A percentile compares a stretch with the other conserved stretches of the same genome.
phyloP scores from a whole-genome alignment of 768 basidiomycete species.

The Candolleomyces efflorescens region DNA sequence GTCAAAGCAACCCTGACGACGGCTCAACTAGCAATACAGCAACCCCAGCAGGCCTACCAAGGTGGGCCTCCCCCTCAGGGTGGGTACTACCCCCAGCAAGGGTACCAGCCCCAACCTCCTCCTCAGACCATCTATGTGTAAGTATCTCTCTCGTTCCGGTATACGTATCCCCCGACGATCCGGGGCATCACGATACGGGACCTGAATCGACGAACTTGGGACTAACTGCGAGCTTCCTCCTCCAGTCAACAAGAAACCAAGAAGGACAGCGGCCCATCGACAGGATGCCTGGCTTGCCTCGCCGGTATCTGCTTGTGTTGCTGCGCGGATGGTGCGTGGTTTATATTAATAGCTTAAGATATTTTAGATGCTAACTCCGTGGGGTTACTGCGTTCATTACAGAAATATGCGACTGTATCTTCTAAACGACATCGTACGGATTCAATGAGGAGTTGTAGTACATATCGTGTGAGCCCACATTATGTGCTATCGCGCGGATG shows the following conservation, averaged over 20 bases:
- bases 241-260: conserved; percentile 46
- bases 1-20: not conserved
- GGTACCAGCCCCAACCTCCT: conserved; percentile 45
- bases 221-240: conserved; percentile 1
- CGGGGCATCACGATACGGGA: no score
- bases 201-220: no score
- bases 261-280: conserved; percentile 28
- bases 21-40: conserved; percentile 30
- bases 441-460: no score
- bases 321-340: conserved; percentile 62
- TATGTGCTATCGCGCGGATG: no score
- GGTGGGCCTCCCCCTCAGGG: conserved; percentile 38
- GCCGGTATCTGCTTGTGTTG: conserved; percentile 64
- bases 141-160: conserved; percentile 21
- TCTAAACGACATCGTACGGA: conserved; percentile 27
- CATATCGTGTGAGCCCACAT: no score
- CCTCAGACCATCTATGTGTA: conserved; percentile 83
- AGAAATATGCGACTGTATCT: conserved; percentile 77
- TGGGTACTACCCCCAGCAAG: conserved; percentile 45
- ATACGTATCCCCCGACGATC: no score
- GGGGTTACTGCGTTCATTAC: not conserved
- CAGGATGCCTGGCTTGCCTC: conserved; percentile 60
- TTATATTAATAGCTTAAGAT: not conserved
- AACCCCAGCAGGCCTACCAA: conserved; percentile 70
- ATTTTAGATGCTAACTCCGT: not conserved